Evolutionary conservation across 495 filamentous ascomycete genomes (phyloP), one percentile per base, ranked within the genome.

Genomic region (Massariosphaeria phaeospora): DNA sequence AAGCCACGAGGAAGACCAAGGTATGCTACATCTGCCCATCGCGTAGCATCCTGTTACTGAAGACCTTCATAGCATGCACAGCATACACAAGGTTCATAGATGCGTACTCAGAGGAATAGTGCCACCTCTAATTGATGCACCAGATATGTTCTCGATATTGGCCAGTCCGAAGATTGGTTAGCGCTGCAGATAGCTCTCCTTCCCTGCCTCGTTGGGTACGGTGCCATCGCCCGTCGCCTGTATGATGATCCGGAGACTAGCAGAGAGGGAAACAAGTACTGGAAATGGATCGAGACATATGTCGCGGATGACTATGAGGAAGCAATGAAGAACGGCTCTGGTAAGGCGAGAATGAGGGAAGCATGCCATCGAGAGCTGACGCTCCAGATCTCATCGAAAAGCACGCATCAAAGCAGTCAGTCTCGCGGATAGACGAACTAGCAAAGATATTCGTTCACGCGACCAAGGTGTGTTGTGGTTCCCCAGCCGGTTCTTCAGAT

Each of bases 261-360:
- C 45, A 67, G 69, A 40, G 75, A 84, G 39, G 83, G 79, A 1
- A 95, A 94, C 66, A 72, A 70, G n/a, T 96, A 91, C 71, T 91
- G 84, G 83, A 78, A 84, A 44, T 96, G 91, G 91, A 86, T 96
- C 40, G 70, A 88, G 66, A 91, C 85, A 55, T 95, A 95, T 69
- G 79, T 84, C 11, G 83, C 80, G 4, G 82, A 86, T 13, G 86
- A 93, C 65, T 95, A 91, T 59, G 67, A 71, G 3, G 73, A 83
- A 40, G 84, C 87, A 8, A 83, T 91, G 31, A 72, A 70, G 51
- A 72, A 79, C 2, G 86, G 86, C 36, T 80, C 76, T 44, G 82
- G 88, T 88, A 33, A 35, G 26, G 26, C 18, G 1, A 49, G 2
- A 34, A n/a, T 21, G 13, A 2, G 29, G 18, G 17, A 20, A n/a